Base-by-base conservation (phyloP, 768 basidiomycete genomes). In the Hydnomerulius pinastri region DNA sequence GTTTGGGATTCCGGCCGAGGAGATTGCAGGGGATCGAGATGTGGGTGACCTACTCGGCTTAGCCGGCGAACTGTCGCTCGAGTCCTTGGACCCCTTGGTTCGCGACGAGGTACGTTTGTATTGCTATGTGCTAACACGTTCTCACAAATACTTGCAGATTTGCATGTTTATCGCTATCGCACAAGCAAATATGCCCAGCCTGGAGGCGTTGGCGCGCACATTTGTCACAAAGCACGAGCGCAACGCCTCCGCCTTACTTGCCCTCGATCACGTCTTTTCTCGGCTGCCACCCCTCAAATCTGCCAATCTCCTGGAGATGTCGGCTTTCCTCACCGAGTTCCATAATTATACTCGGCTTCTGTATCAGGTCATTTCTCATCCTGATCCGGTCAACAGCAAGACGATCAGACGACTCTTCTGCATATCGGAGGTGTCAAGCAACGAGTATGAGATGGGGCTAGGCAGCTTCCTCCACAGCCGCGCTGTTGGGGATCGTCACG, bases 191-290 rank as follows among this genome's bases (percentile, higher is more conserved):
- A 18, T 56, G 1, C 29, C 20, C 0, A 35, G 56, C 6, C 70
- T 83, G 5, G 46, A 56, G 4, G 38, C 54, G 8, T 60, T 81
- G 3, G 72, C 62, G 0, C n/a, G 36, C 6, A 38, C 30, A 11
- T 77, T 81, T 50, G 45, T 58, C 21, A 15, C 40, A n/a, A 47
- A 46, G 21, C 36, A 49, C 3, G 51, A 61, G 1, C 70, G 71
- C 25, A 7, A 32, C 1, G 53, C 69, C 7, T 70, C 75, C 0
- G 73, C 75, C 10, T 53, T 79, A 0, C 64, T 80, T 4, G 77
- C 76, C 44, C 56, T 80, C 10, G 74, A 80, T 51, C 71, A 74
- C 47, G 57, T 65, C 36, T 80, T 77, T 54, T 46, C 54, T 9
- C 46, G 48, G 9, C 55, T 65, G 4, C 66, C 69, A 6, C 44